These are phyloP conservation scores for Cladosporium austrohemisphaericum DNA, from an alignment of 2,329 filamentous ascomycete genomes.

Conservation along the genomic window DNA sequence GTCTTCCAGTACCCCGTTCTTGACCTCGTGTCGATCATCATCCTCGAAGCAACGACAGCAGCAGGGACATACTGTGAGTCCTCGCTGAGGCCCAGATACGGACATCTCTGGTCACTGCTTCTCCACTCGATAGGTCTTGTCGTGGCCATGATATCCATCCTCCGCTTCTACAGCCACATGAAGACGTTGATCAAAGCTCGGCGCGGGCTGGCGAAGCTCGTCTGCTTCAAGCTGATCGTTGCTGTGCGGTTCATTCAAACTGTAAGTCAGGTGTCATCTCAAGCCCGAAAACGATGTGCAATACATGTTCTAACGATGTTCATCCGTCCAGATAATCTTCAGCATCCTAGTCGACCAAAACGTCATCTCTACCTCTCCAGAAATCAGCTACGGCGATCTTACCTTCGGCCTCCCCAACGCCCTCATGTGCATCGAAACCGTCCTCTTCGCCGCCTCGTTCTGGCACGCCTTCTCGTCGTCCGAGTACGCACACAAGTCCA, in stretches of 20 bases:
- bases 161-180: constrained; percentile 25
- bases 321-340: constrained; percentile 25
- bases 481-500: constrained; percentile 21
- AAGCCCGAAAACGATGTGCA: no score
- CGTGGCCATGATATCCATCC: constrained; percentile 23
- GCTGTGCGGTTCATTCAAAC: constrained; percentile 26
- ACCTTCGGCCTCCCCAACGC: constrained; percentile 26
- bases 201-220: constrained; percentile 24
- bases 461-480: constrained; percentile 28
- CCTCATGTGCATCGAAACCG: constrained; percentile 26
- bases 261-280: no score
- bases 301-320: not conserved
- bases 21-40: constrained; percentile 23
- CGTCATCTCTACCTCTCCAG: constrained; percentile 22
- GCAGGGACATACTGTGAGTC: constrained; percentile 25
- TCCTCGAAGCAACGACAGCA: constrained; percentile 24
- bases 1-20: constrained; percentile 30
- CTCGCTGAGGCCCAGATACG: constrained; percentile 21
- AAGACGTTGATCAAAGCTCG: constrained; percentile 22
- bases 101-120: constrained; percentile 24
- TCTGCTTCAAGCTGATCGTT: constrained; percentile 31
- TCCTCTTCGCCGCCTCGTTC: constrained; percentile 25
- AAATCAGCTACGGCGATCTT: constrained; percentile 25
- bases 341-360: constrained; percentile 24
- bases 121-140: constrained; percentile 22